phyloP scores from a whole-genome alignment of 2,329 filamentous ascomycete species.

The Fusarium armeniacum region DNA sequence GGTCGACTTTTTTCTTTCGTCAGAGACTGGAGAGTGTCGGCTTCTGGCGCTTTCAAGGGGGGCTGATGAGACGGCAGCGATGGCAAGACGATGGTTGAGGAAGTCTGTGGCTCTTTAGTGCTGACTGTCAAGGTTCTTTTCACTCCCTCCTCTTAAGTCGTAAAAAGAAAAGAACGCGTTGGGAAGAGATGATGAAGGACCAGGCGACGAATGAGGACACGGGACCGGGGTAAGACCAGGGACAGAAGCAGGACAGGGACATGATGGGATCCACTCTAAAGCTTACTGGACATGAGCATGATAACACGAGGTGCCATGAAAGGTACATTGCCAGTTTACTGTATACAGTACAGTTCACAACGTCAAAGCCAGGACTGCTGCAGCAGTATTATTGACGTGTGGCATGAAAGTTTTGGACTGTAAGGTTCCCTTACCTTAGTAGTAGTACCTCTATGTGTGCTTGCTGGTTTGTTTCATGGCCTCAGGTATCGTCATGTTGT shows the following conservation, averaged over 20 bases:
- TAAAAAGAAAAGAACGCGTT: slow-evolving; percentile 52
- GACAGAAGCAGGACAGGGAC: slow-evolving; percentile 14
- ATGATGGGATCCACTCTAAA: slow-evolving; percentile 43
- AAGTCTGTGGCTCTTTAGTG: slow-evolving; percentile 41
- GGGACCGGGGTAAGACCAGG: slow-evolving; percentile 43
- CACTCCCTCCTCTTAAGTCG: slow-evolving; percentile 37
- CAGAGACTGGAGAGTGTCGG: slow-evolving; percentile 20
- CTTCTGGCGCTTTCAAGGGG: slow-evolving; percentile 24
- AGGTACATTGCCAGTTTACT: slow-evolving; percentile 26
- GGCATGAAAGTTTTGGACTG: background rate
- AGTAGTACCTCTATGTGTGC: background rate
- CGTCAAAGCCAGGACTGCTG: slow-evolving; percentile 6
- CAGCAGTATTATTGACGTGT: slow-evolving; percentile 19
- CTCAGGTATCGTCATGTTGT: background rate
- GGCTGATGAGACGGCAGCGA: slow-evolving; percentile 29
- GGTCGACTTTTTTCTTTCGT: slow-evolving; percentile 36
- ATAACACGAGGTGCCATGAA: slow-evolving; percentile 36
- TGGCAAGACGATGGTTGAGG: slow-evolving; percentile 23
- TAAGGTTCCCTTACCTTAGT: background rate
- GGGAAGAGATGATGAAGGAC: slow-evolving; percentile 43
- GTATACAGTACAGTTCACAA: slow-evolving; percentile 31
- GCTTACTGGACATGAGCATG: slow-evolving; percentile 42
- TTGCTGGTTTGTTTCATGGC: background rate
- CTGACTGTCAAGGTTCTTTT: slow-evolving; percentile 45
- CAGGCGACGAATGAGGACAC: slow-evolving; percentile 49